These are phyloP conservation scores for Collariella sp. DNA, from an alignment of 495 filamentous ascomycete genomes.

Conservation along the genomic window DNA sequence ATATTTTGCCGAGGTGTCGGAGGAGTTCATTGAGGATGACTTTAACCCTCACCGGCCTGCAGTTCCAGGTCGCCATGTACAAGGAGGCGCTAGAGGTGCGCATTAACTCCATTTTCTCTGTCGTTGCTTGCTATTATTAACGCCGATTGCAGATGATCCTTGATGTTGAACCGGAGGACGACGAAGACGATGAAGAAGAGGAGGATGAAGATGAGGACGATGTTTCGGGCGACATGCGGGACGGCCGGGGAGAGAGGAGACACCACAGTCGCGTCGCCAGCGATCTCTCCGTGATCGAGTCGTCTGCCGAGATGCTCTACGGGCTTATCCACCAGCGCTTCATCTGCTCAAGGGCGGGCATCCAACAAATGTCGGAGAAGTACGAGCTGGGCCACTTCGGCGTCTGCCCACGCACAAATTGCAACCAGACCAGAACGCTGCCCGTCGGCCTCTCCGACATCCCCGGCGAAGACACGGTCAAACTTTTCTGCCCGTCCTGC, in stretches of 20 bases:
- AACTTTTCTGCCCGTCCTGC: slow-evolving; percentile 94
- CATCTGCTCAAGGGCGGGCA: slow-evolving; percentile 93
- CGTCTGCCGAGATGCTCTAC: slow-evolving; percentile 93
- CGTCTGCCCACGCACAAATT: slow-evolving; percentile 81
- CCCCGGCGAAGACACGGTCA: slow-evolving; percentile 94
- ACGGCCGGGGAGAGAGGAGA: slow-evolving; percentile 45
- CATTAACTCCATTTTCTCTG: background rate
- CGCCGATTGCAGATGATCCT: slow-evolving; percentile 74
- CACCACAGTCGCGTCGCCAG: slow-evolving; percentile 81
- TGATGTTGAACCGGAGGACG: slow-evolving; percentile 92
- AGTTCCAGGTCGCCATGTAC: slow-evolving; percentile 95
- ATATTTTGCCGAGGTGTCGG: slow-evolving; percentile 96
- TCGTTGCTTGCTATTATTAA: slow-evolving; percentile 12
- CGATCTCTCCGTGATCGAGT: slow-evolving; percentile 90
- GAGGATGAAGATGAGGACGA: slow-evolving; percentile 76
- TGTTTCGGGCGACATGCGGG: slow-evolving; percentile 57
- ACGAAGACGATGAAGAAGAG: slow-evolving; percentile 74
- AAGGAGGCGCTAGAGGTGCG: slow-evolving; percentile 72
- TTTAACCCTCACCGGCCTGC: slow-evolving; percentile 95
- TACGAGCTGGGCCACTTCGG: slow-evolving; percentile 96
- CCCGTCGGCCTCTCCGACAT: slow-evolving; percentile 90
- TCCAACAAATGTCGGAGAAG: slow-evolving; percentile 98
- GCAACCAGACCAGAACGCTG: slow-evolving; percentile 76
- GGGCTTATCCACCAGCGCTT: slow-evolving; percentile 97
- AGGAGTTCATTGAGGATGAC: slow-evolving; percentile 99